Base-by-base conservation (phyloP, 1,284 basidiomycete genomes). In the Ganoderma lucidum region DNA sequence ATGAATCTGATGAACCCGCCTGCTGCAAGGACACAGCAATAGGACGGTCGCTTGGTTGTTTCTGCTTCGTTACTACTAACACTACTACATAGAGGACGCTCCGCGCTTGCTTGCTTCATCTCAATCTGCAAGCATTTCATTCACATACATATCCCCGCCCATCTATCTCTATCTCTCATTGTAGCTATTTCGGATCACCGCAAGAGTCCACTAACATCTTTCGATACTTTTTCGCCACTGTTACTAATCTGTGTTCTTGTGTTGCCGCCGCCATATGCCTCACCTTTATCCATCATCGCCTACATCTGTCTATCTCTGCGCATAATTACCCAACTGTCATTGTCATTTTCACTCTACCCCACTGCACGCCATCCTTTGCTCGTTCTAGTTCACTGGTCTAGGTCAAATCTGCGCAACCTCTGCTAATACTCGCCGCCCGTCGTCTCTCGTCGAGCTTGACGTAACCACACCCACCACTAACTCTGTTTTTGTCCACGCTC, bases 21-120 rank as follows among this genome's bases (percentile, higher is more conserved):
- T 19, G 44, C 41, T 8, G 56, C 51, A 10, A 70, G 71, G 71
- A 72, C 69, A 70, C 48, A 64, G 30, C 64, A 53, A 53, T 70
- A 67, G 60, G 66, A 51, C 62, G 55, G 8, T 63, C 59, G 41
- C 30, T 58, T 23, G 8, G n/a, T 42, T 32, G 14, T 39, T 39
- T 41, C 23, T 35, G n/a, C 6, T 39, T 37, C 6, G n/a, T 60
- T 60, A n/a, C 37, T 39, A 41, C 35, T 59, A 19, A 39, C 48
- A 53, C 23, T 53, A 4, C 48, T 53, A 53, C 48, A 53, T 56
- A 56, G 53, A 56, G 30, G 17, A 56, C 53, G 32, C 53, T 56
- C 28, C 48, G 23, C 48, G 48, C 48, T 6, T 23, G 45, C 45
- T 48, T 48, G 45, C 45, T 53, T 53, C 51, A 30, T 53, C 51